Evolutionary conservation across 2,329 filamentous ascomycete genomes (phyloP), one percentile per base, ranked within the genome.

Genomic region (Lojkania enalia): DNA sequence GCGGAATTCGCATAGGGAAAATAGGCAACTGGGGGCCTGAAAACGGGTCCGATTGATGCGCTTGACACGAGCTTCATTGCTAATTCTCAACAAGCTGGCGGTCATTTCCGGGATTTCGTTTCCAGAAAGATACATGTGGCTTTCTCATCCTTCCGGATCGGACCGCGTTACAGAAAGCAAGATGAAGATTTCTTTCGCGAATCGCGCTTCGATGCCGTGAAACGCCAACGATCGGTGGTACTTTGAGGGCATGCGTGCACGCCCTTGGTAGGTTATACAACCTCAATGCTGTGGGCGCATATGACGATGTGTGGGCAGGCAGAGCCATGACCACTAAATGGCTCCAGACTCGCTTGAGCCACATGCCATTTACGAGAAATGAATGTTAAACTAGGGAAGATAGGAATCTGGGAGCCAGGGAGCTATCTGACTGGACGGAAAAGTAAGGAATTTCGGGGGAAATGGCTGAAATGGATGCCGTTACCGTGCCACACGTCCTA

Each of bases 121-220:
- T 27, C 23, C 23, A 27, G 23, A 27, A 27, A n/a, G 7, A 27
- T 27, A 27, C 23, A 7, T 7, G 7, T n/a, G 35, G 11, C 16
- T 42, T 35, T 25, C 41, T 6, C 20, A 29, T 31, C 32, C 21
- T n/a, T 27, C 25, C 37, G 43, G 43, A 37, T 18, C 43, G 43
- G 39, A 20, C 43, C 43, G 43, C 37, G 38, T 38, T 38, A 46
- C 36, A 11, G n/a, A 6, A 39, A 23, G 35, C 23, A 27, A 27
- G 23, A 27, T 27, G 23, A n/a, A n/a, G 14, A 20, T 30, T 13
- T 12, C 19, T 12, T 25, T 20, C 27, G 35, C 12, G 20, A 40
- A 39, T 39, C 35, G 36, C 29, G 35, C 23, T 33, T 41, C 16
- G n/a, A 27, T 44, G 32, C 16, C 21, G 38, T 46, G 32, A 20